Evolutionary conservation across 768 basidiomycete genomes (phyloP), one percentile per base, ranked within the genome.

Genomic region (Galerina sulciceps): DNA sequence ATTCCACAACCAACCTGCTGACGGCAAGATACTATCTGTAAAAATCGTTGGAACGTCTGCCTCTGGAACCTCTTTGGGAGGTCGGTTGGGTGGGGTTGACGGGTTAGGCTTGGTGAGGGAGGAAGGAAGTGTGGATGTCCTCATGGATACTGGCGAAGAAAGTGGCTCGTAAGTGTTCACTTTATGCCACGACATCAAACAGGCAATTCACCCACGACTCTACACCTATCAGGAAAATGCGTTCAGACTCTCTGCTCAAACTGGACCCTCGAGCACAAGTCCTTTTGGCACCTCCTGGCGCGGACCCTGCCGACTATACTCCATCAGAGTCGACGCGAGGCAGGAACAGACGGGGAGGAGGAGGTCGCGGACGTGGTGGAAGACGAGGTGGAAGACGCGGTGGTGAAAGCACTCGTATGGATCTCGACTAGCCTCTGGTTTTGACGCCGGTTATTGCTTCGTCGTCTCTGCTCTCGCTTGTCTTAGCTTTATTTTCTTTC

Each of bases 1-100:
- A 66, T 95, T 92, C 71, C 75, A 95, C 74, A 86, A 86, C 35
- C 89, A 91, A 59, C 86, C 88, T 17, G 93, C 93, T 2, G 93
- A 95, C 59, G 93, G 93, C 1, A 88, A 88, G 60, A 82, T 83
- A 9, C 75, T 94, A 45, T 82, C 78, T 6, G 90, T 94, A 6
- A 73, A 74, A 52, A 72, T 92, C 48, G 80, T 93, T 13, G 89
- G 88, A 10, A 71, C 64, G 13, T 79, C 79, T 1, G 75, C 79
- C 58, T 79, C 82, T 1, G 77, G 75, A 1, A 79, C 83, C 8
- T 74, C 84, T 0, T 76, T 91, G 2, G 80, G 79, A 6, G 85
- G 86, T 8, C 76, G 89, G 55, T 68, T 89, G 8, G 86, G 82
- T 15, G 85, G 83, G 17, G 52, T 64, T 13, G 81, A 84, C 70